Base-by-base conservation (phyloP, 371 early-diverging fungal species). In the Mucor sp. region DNA sequence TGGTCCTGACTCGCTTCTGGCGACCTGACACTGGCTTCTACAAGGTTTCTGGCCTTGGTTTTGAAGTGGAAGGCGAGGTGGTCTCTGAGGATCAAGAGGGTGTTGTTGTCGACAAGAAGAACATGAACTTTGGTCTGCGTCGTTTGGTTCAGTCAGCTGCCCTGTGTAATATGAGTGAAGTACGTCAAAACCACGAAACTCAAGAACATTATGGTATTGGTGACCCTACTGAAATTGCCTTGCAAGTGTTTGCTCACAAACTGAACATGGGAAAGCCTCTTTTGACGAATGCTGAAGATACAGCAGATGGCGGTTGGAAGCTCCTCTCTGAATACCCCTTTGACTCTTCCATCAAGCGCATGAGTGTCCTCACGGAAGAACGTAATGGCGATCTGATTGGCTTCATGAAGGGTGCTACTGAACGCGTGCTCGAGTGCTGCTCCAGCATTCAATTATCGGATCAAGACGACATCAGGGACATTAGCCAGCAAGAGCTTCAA, bases 281-380 rank as follows among this genome's bases (percentile, higher is more conserved):
- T 61, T 68, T 91, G 62, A 37, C 37, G 11, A 81, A 84, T 57
- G 68, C 60, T 55, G 62, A 65, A 14, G 44, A 60, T 19, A 23
- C 44, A 8, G 43, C 70, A 53, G 69, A 76, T 33, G 55, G 65
- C 6, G 71, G 83, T 8, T 92, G 85, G 77, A 85, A 80, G 33
- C 83, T 94, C 17, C 81, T 94, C 14, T 85, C 94, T 61, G 94
- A 93, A 79, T 90, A 85, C 65, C 91, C 93, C 6, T 94, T 93
- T 68, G 92, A 92, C 76, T 93, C 93, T 14, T 86, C 90, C 14
- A 85, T 96, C 57, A 97, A 97, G 78, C 89, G 96, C 53, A 97
- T 97, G 98, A 90, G 90, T 72, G 92, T 95, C n/a, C 82, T 95
- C 4, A 84, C 84, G 60, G 68, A 83, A 76, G 73, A 89, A 75